Conservation (phyloP, 305 asterid genomes). For the Solanum hybrid region DNA sequence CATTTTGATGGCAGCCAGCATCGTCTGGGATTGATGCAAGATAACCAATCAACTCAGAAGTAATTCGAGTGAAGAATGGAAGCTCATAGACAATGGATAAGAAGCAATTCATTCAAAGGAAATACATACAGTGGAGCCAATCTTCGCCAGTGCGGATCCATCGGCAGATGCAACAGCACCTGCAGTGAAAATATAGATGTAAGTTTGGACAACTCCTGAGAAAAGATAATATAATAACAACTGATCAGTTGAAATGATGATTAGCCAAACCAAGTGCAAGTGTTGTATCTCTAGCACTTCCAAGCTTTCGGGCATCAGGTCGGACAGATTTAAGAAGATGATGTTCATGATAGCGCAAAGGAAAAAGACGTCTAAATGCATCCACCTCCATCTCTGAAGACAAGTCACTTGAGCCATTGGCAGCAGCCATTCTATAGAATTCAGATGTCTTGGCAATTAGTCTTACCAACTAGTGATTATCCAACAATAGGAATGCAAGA, state of each 20-base stretch:
- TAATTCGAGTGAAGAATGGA: background rate
- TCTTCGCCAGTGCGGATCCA: slow-evolving; percentile 82
- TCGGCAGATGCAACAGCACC: slow-evolving; percentile 71
- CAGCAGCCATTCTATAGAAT: slow-evolving; percentile 31
- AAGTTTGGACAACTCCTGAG: background rate
- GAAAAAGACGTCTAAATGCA: slow-evolving; percentile 76
- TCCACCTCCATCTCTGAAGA: slow-evolving; percentile 82
- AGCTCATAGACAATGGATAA: background rate
- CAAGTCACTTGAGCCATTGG: slow-evolving; percentile 37
- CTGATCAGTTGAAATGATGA: background rate
- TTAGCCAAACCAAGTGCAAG: slow-evolving; percentile 37
- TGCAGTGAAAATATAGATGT: background rate
- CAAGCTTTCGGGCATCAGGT: slow-evolving; percentile 69
- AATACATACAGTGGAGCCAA: slow-evolving; percentile 42
- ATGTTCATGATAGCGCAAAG: slow-evolving; percentile 68
- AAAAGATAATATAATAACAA: background rate
- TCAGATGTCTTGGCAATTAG: background rate
- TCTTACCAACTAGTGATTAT: background rate
- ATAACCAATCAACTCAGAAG: background rate
- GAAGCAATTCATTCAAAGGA: background rate
- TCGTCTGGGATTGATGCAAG: slow-evolving; percentile 11
- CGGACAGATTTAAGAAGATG: slow-evolving; percentile 69
- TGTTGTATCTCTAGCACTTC: slow-evolving; percentile 71
- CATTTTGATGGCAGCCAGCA: slow-evolving; percentile 86
- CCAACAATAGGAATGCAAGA: background rate